A percentile compares a stretch with the other conserved stretches of the same genome.
These are phyloP conservation scores for Eucalyptus caleyi DNA, from an alignment of 345 rosid species.

Conservation along the genomic window DNA sequence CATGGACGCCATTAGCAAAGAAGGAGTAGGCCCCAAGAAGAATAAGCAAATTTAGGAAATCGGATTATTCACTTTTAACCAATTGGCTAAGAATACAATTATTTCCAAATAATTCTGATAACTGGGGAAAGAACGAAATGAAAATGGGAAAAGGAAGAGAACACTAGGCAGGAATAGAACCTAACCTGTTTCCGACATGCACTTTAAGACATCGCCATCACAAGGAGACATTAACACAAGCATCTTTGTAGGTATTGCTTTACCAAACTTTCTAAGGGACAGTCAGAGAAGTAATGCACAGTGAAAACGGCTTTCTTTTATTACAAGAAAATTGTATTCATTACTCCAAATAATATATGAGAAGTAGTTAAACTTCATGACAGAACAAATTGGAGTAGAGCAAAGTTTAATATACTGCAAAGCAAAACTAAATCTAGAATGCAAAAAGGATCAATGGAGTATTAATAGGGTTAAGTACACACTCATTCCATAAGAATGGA, in stretches of 20 bases:
- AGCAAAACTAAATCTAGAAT: not conserved
- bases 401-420: not conserved
- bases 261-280: not conserved
- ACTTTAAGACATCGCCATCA: not conserved
- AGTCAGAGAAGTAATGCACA: not conserved
- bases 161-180: not conserved
- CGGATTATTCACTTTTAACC: not conserved
- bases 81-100: not conserved
- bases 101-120: not conserved
- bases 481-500: not conserved
- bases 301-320: not conserved
- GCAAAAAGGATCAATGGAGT: not conserved
- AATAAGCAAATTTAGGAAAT: not conserved
- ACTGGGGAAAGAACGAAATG: not conserved
- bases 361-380: not conserved
- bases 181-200: not conserved
- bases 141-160: not conserved
- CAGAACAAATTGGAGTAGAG: not conserved
- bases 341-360: not conserved
- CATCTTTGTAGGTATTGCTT: not conserved
- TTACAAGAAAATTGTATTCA: not conserved
- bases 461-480: not conserved
- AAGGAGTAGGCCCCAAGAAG: not conserved
- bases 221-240: not conserved
- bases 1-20: not conserved